These are phyloP conservation scores for Neofusicoccum parvum DNA, from an alignment of 2,329 filamentous ascomycete species.

Conservation along the genomic window DNA sequence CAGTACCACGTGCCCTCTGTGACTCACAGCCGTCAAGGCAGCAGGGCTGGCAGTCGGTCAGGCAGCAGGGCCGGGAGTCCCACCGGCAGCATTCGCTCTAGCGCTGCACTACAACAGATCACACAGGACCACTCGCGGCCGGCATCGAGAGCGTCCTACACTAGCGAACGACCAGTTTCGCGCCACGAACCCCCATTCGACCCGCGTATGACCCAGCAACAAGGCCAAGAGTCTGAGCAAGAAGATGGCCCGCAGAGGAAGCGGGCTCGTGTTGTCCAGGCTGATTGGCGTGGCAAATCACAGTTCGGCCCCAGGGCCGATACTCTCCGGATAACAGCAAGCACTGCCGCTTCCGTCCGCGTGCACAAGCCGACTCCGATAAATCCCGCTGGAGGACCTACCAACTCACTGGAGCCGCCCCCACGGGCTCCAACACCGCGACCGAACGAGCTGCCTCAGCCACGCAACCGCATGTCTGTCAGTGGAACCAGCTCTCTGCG, in stretches of 20 bases:
- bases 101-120: slow-evolving; percentile 32
- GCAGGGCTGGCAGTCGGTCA: slow-evolving; percentile 37
- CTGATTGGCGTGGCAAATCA: slow-evolving; percentile 70
- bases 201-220: slow-evolving; percentile 24
- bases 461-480: slow-evolving; percentile 26
- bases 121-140: slow-evolving; percentile 38
- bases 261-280: slow-evolving; percentile 74
- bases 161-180: slow-evolving; percentile 30
- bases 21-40: slow-evolving; percentile 37
- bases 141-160: slow-evolving; percentile 41
- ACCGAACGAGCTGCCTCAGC: slow-evolving; percentile 51
- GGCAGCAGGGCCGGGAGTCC: slow-evolving; percentile 48
- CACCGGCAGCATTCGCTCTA: slow-evolving; percentile 45
- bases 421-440: slow-evolving; percentile 78
- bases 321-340: slow-evolving; percentile 85
- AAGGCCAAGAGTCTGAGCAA: slow-evolving; percentile 29
- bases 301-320: slow-evolving; percentile 74
- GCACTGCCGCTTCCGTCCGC: slow-evolving; percentile 84
- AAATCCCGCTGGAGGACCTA: slow-evolving; percentile 48
- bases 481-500: slow-evolving; percentile 54
- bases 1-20: slow-evolving; percentile 28
- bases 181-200: slow-evolving; percentile 6
- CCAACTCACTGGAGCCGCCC: slow-evolving; percentile 66
- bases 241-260: slow-evolving; percentile 68
- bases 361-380: slow-evolving; percentile 73